Evolutionary conservation across 2,329 filamentous ascomycete genomes (phyloP).

Genomic region (Stachybotrys echinatus): DNA sequence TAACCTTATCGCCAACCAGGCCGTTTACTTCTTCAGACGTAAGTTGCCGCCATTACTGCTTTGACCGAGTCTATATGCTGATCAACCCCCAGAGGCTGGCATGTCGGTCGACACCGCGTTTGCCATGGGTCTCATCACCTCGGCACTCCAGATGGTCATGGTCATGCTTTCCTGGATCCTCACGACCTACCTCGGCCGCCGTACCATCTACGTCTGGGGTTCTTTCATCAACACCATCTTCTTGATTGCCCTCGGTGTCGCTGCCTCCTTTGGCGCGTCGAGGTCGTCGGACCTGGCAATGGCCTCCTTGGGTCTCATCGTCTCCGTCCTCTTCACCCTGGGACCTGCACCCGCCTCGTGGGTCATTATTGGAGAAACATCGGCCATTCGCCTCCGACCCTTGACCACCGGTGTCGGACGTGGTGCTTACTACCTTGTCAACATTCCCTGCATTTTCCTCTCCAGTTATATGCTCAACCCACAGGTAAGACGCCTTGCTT

Average conservation of each 20-base stretch:
- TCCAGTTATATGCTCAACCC: conserved; percentile 57
- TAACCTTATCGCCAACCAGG: conserved; percentile 57
- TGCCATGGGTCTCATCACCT: conserved; percentile 58
- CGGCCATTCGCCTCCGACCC: conserved; percentile 57
- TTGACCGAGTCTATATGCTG: background rate
- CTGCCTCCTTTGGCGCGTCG: conserved; percentile 41
- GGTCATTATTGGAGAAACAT: conserved; percentile 64
- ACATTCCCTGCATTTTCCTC: conserved; percentile 64
- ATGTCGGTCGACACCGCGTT: conserved; percentile 50
- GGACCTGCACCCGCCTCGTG: conserved; percentile 60
- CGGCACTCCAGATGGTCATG: conserved; percentile 54
- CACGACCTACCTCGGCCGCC: conserved; percentile 57
- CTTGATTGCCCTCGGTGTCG: conserved; percentile 54
- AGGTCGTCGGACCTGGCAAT: conserved; percentile 44
- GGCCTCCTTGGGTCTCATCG: conserved; percentile 57
- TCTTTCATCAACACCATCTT: conserved; percentile 47
- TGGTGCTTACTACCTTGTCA: conserved; percentile 56
- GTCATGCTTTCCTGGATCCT: conserved; percentile 65
- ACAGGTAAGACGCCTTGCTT: conserved; percentile 22
- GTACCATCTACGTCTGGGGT: conserved; percentile 60
- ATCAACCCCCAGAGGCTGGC: conserved; percentile 49
- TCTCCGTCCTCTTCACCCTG: conserved; percentile 60
- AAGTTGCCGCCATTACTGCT: conserved; percentile 7
- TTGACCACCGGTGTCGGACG: conserved; percentile 63
- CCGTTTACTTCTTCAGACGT: conserved; percentile 52